These are phyloP conservation scores for Grifola frondosa DNA, from an alignment of 1,284 basidiomycete species.

Conservation along the genomic window DNA sequence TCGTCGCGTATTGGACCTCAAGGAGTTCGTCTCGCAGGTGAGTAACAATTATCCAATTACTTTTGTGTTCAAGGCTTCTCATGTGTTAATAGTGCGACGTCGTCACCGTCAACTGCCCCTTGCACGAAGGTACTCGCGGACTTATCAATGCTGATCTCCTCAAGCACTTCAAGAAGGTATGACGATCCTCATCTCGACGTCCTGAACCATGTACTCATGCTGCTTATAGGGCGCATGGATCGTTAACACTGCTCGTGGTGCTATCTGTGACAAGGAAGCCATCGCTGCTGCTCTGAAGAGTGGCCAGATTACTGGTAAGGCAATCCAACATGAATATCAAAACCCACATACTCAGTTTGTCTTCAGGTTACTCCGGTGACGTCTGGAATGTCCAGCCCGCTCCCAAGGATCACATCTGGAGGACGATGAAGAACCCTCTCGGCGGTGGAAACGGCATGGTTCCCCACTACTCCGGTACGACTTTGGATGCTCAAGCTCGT, in stretches of 20 bases:
- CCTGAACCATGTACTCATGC: too few species aligned
- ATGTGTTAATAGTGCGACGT: too few species aligned
- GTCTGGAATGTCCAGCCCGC: slow-evolving; percentile 84
- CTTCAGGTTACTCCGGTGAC: slow-evolving; percentile 69
- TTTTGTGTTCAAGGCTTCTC: too few species aligned
- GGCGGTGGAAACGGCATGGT: slow-evolving; percentile 85
- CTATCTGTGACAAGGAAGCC: slow-evolving; percentile 85
- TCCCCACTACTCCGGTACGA: slow-evolving; percentile 88
- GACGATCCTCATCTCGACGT: neutral
- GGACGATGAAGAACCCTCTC: slow-evolving; percentile 77
- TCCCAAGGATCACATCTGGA: slow-evolving; percentile 85
- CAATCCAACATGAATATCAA: too few species aligned
- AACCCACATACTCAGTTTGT: too few species aligned
- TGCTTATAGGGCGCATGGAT: slow-evolving; percentile 69
- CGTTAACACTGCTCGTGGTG: slow-evolving; percentile 93
- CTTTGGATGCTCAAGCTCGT: slow-evolving; percentile 88
- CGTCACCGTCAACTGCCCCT: slow-evolving; percentile 87
- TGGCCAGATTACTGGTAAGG: slow-evolving; percentile 81
- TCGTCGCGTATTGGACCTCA: slow-evolving; percentile 78
- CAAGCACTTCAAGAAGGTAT: slow-evolving; percentile 82
- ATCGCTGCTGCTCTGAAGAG: slow-evolving; percentile 77
- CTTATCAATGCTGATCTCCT: slow-evolving; percentile 84
- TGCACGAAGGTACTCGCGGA: slow-evolving; percentile 85
- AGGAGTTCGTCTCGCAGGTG: slow-evolving; percentile 82
- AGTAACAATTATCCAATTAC: too few species aligned